Evolutionary conservation across 768 basidiomycete genomes (phyloP).

Genomic region (Lentinus tigrinus): DNA sequence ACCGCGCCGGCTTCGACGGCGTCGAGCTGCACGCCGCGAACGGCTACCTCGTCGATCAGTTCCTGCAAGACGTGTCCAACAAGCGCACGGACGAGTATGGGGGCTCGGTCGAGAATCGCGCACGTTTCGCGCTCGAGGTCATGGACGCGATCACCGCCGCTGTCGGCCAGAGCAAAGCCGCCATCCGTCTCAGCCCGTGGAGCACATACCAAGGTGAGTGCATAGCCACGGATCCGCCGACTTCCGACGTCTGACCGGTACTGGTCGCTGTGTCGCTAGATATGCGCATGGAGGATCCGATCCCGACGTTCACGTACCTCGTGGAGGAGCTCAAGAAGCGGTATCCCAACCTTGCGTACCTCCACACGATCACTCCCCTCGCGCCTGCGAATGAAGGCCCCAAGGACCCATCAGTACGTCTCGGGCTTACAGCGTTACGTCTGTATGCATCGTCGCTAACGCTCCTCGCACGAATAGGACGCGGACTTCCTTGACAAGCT

Average conservation of each 20-base stretch:
- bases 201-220: constrained; percentile 15
- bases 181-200: constrained; percentile 41
- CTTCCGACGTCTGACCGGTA: no score
- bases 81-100: constrained; percentile 50
- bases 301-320: constrained; percentile 54
- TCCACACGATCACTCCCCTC: constrained; percentile 33
- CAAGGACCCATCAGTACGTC: constrained; percentile 5
- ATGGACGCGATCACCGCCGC: constrained; percentile 35
- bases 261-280: background rate
- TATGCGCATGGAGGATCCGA: constrained; percentile 45
- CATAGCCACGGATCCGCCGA: no score
- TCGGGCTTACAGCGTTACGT: background rate
- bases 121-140: constrained; percentile 44
- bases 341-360: constrained; percentile 41
- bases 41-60: constrained; percentile 40
- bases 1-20: constrained; percentile 27
- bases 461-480: background rate
- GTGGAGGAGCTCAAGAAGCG: constrained; percentile 36
- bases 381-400: constrained; percentile 2
- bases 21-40: constrained; percentile 29
- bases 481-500: constrained; percentile 23
- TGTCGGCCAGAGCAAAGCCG: constrained; percentile 39
- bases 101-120: constrained; percentile 45
- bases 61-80: constrained; percentile 39
- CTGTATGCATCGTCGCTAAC: no score